Base-by-base conservation (phyloP, 2,329 filamentous ascomycete species). In the Graphium sp. region DNA sequence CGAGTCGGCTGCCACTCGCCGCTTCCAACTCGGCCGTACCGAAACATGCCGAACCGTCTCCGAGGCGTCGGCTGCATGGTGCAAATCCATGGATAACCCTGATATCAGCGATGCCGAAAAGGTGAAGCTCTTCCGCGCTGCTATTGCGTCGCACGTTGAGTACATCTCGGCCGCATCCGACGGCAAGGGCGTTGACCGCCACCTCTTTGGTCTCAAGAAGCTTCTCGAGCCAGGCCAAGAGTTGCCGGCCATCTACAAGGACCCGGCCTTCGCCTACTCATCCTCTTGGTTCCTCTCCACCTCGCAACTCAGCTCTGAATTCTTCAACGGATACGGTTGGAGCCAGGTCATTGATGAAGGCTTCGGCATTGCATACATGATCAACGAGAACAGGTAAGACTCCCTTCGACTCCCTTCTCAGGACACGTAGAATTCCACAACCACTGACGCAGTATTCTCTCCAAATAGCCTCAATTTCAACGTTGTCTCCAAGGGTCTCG, bases 261-360 rank as follows among this genome's bases (percentile, higher is more conserved):
- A 98, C 49, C 82, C 85, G 1, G 78, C 85, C 4, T 95, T 68
- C 50, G 48, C 56, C 4, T 98, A 95, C 62, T 85, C 76, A 34
- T 62, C 66, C 45, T 83, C 76, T 10, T 98, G 89, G 89, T 93
- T 74, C 56, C 62, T 98, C 34, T 87, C 77, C 17, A 83, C 75
- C 17, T 83, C 74, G 35, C 91, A 98, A 60, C 60, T 98, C 49
- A 89, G 79, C 55, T 85, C 77, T 19, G 91, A 98, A 60, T 94
- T 81, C 63, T 98, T 95, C 58, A 98, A 98, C 50, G 89, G 91
- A 15, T 98, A 98, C 54, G 89, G 89, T 25, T 98, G 89, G 89
- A 89, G 80, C 48, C 87, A 98, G 60, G 89, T 98, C 29, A 79
- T 95, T 31, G 85, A 95, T 46, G 81, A 78, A 35, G 89, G 89